These are phyloP conservation scores for Colletotrichum sp. DNA, from an alignment of 2,329 filamentous ascomycete species.

Conservation along the genomic window DNA sequence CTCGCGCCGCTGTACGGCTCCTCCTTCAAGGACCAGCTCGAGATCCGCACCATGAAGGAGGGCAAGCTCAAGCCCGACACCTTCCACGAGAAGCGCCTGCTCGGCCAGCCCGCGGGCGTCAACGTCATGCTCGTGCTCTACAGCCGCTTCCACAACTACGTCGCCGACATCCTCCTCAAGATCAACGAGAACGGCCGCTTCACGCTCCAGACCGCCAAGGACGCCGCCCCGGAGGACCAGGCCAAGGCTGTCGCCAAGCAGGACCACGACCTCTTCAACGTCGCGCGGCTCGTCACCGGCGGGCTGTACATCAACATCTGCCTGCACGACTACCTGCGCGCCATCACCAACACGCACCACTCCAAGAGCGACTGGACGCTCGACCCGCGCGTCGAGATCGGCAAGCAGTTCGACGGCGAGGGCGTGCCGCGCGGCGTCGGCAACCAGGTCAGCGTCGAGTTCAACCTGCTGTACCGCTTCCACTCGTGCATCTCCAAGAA, in stretches of 20 bases:
- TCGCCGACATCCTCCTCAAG: conserved; percentile 75
- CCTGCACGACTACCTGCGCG: conserved; percentile 64
- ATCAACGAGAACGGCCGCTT: conserved; percentile 89
- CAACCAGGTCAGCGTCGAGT: conserved; percentile 72
- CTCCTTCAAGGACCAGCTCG: conserved; percentile 64
- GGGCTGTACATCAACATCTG: conserved; percentile 82
- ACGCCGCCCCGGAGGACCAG: conserved; percentile 44
- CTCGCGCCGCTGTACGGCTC: conserved; percentile 76
- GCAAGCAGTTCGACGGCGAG: conserved; percentile 47
- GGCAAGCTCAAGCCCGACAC: conserved; percentile 75
- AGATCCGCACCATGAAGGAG: conserved; percentile 66
- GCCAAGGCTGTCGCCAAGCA: conserved; percentile 67
- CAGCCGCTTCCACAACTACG: conserved; percentile 86
- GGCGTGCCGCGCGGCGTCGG: conserved; percentile 61
- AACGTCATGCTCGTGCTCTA: conserved; percentile 74
- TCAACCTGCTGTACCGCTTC: conserved; percentile 72
- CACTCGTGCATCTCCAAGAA: conserved; percentile 65
- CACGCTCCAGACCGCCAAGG: conserved; percentile 55
- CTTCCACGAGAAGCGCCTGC: conserved; percentile 73
- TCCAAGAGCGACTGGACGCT: conserved; percentile 65
- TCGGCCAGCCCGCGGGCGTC: conserved; percentile 75
- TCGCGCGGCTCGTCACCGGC: conserved; percentile 73
- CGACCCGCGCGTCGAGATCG: conserved; percentile 66
- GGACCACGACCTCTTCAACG: conserved; percentile 82
- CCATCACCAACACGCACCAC: conserved; percentile 64